Conservation (phyloP, 768 basidiomycete genomes). For the Cubamyces lactineus region DNA sequence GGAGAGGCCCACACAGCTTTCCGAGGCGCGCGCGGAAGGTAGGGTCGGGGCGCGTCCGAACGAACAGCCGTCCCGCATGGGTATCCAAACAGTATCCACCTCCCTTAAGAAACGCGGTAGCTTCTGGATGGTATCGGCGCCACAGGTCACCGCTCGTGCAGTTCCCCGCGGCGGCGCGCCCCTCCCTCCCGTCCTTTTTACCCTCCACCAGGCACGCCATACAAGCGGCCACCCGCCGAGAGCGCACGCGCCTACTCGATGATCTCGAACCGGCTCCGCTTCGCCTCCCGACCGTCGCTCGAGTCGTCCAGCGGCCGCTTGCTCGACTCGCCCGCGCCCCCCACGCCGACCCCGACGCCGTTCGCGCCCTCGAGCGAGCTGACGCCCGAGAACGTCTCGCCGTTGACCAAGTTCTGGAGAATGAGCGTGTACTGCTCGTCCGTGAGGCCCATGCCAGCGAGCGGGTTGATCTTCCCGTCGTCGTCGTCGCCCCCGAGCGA, state of each 20-base stretch:
- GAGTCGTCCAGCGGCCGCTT: constrained; percentile 38
- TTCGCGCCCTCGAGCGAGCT: constrained; percentile 33
- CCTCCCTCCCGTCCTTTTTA: background rate
- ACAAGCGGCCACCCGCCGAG: background rate
- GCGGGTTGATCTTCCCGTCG: constrained; percentile 73
- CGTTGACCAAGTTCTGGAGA: constrained; percentile 70
- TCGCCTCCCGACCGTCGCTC: constrained; percentile 40
- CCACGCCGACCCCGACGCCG: constrained; percentile 12
- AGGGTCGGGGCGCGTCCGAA: no score
- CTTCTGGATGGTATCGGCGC: background rate
- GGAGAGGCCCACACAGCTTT: no score
- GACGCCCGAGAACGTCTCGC: constrained; percentile 57
- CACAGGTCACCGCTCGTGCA: constrained; percentile 8
- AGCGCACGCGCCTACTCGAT: constrained; percentile 33
- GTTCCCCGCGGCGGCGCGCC: constrained; percentile 14
- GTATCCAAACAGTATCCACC: no score
- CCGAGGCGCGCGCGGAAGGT: no score
- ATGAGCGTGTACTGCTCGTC: constrained; percentile 88
- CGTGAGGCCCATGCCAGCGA: constrained; percentile 85
- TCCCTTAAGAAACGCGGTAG: background rate
- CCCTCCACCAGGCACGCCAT: background rate
- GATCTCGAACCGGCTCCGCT: constrained; percentile 45
- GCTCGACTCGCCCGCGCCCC: constrained; percentile 24
- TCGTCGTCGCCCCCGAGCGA: constrained; percentile 38
- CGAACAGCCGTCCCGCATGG: no score